phyloP scores from a whole-genome alignment of 768 basidiomycete genomes.

The Austroboletus festivus region DNA sequence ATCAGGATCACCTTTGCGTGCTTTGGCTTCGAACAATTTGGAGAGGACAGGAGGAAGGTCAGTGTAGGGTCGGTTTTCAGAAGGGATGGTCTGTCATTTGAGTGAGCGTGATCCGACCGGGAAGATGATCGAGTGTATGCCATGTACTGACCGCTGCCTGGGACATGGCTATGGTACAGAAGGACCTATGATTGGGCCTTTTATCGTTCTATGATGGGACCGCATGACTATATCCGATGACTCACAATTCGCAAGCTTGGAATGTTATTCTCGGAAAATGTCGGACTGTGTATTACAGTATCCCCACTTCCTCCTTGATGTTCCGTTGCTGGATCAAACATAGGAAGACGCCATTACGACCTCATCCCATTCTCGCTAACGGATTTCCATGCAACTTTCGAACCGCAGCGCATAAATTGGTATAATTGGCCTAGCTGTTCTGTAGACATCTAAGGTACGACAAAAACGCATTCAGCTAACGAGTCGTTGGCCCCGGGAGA shows the following conservation, averaged over 20 bases:
- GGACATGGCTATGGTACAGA: conserved; percentile 32
- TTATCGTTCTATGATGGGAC: conserved; percentile 12
- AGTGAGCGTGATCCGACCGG: neutral
- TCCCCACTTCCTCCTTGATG: too few relatives aligned
- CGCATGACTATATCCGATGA: neutral
- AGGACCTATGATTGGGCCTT: conserved; percentile 5
- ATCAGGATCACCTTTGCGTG: conserved; percentile 47
- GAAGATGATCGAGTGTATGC: neutral
- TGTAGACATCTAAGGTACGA: too few relatives aligned
- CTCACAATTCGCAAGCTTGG: conserved; percentile 2
- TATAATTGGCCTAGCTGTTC: too few relatives aligned
- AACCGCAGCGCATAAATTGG: too few relatives aligned
- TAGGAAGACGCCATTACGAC: too few relatives aligned
- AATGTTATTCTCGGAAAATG: neutral
- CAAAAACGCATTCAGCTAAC: too few relatives aligned
- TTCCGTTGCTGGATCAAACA: too few relatives aligned
- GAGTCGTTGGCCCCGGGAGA: too few relatives aligned
- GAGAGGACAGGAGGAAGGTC: conserved; percentile 51
- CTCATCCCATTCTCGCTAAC: too few relatives aligned
- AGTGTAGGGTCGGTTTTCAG: conserved; percentile 42
- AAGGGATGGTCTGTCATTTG: conserved; percentile 37
- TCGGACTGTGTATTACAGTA: conserved; percentile 7
- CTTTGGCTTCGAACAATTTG: conserved; percentile 62
- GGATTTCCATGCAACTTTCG: too few relatives aligned
- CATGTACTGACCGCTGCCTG: conserved; percentile 34